A percentile compares a stretch with the other conserved stretches of the same genome.
These are phyloP conservation scores for Cutaneotrichosporon cutaneum DNA, from an alignment of 1,284 basidiomycete genomes.

Conservation along the genomic window DNA sequence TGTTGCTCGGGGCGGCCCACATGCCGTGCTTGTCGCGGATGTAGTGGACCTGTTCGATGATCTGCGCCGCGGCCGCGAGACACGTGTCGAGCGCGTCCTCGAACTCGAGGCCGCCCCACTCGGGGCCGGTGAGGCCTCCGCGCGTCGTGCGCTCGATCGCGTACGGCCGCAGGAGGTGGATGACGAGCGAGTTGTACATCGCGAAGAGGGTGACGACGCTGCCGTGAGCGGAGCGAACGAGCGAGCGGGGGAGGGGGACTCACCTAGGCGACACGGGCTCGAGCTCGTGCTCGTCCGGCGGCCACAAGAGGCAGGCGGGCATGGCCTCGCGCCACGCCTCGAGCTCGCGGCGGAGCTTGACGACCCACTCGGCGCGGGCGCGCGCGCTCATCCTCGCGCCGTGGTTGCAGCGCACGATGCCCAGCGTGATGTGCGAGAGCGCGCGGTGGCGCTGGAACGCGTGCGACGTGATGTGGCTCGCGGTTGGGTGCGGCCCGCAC, in stretches of 20 bases:
- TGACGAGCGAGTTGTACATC: not conserved
- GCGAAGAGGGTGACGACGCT: constrained; percentile 2
- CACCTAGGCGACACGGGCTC: not conserved
- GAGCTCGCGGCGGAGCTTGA: not conserved
- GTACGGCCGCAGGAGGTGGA: constrained; percentile 3
- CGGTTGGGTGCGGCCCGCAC: not conserved
- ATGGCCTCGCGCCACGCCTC: not conserved
- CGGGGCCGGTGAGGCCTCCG: not conserved
- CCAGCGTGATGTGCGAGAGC: not conserved
- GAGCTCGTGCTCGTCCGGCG: not conserved
- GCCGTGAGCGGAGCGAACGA: not conserved
- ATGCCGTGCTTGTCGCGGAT: constrained; percentile 1
- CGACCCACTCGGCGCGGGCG: not conserved
- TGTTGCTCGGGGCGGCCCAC: not conserved
- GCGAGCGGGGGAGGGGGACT: not conserved
- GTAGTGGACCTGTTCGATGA: constrained; percentile 1
- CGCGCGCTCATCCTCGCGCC: not conserved
- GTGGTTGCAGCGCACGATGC: constrained; percentile 1
- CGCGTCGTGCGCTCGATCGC: not conserved
- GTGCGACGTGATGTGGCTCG: not conserved
- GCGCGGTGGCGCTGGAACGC: constrained; percentile 1
- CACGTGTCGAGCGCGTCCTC: constrained; percentile 1
- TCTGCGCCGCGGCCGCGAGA: not conserved
- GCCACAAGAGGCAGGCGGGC: not conserved
- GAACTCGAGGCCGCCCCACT: not conserved